Evolutionary conservation across 2,329 filamentous ascomycete species (phyloP).

Genomic region (Sodiomyces alkalinus): DNA sequence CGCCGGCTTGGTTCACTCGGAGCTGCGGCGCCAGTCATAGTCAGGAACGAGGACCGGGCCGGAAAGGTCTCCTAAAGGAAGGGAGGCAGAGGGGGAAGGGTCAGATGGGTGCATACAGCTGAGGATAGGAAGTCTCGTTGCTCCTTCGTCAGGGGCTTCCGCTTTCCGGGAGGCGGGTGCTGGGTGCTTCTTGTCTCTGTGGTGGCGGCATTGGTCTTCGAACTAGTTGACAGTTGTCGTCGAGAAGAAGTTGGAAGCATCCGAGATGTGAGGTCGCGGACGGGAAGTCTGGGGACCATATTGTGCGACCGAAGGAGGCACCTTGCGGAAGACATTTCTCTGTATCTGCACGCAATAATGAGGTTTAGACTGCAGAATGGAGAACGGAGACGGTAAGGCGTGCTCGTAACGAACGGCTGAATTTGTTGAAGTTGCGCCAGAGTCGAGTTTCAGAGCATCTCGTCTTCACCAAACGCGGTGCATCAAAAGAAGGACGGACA

Average conservation of each 20-base stretch:
- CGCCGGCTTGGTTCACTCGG: slow-evolving; percentile 92
- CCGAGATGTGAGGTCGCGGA: too few species aligned
- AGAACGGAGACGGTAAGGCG: too few species aligned
- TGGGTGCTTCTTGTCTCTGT: slow-evolving; percentile 2
- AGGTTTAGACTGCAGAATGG: too few species aligned
- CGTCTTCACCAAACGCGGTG: too few species aligned
- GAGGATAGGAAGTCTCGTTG: slow-evolving; percentile 64
- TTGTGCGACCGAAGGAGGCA: background rate
- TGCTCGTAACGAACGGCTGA: too few species aligned
- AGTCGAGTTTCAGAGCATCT: too few species aligned
- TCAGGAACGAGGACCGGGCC: too few species aligned
- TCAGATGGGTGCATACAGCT: slow-evolving; percentile 37
- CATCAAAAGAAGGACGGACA: too few species aligned
- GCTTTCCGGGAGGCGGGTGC: slow-evolving; percentile 15
- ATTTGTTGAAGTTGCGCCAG: too few species aligned
- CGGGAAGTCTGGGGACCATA: too few species aligned
- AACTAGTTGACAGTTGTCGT: slow-evolving; percentile 1
- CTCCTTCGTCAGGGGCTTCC: slow-evolving; percentile 48
- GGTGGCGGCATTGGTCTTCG: background rate
- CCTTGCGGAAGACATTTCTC: background rate
- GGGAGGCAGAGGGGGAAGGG: slow-evolving; percentile 1
- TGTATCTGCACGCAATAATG: too few species aligned
- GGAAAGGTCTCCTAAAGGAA: background rate
- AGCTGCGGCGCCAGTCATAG: slow-evolving; percentile 32
- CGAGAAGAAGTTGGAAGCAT: too few species aligned